Evolutionary conservation across 2,329 filamentous ascomycete genomes (phyloP).

Genomic region (Pseudopithomyces maydicus): DNA sequence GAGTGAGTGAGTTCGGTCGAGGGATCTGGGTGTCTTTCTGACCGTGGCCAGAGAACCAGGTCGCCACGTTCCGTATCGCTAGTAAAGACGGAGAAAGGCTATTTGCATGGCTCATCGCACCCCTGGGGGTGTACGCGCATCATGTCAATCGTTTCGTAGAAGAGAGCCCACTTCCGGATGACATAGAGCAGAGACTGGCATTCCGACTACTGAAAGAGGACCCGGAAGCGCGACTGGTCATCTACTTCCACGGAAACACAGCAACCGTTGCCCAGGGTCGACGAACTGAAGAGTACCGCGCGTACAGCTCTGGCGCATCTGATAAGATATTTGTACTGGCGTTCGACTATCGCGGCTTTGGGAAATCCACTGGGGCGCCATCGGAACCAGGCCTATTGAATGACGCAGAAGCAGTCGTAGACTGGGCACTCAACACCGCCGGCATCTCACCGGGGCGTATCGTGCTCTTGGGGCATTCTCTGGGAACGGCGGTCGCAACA

Average conservation of each 20-base stretch:
- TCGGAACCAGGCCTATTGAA: conserved; percentile 79
- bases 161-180: conserved; percentile 42
- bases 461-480: conserved; percentile 81
- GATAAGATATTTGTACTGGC: conserved; percentile 69
- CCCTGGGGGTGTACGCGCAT: conserved; percentile 73
- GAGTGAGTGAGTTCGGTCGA: conserved; percentile 35
- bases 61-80: conserved; percentile 77
- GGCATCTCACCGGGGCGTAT: conserved; percentile 73
- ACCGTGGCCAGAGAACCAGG: conserved; percentile 71
- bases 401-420: conserved; percentile 75
- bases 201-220: conserved; percentile 58
- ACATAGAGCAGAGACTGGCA: conserved; percentile 54
- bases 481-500: conserved; percentile 83
- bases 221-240: conserved; percentile 58
- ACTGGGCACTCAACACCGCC: conserved; percentile 73
- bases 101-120: conserved; percentile 91
- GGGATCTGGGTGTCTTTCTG: conserved; percentile 13
- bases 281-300: conserved; percentile 78
- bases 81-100: conserved; percentile 77
- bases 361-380: conserved; percentile 77
- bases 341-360: conserved; percentile 93
- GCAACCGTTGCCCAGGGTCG: conserved; percentile 80
- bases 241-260: conserved; percentile 65
- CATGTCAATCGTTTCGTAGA: conserved; percentile 70
- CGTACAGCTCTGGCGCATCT: conserved; percentile 67